Base-by-base conservation (phyloP, 371 early-diverging fungal species). In the Mucor indicus region DNA sequence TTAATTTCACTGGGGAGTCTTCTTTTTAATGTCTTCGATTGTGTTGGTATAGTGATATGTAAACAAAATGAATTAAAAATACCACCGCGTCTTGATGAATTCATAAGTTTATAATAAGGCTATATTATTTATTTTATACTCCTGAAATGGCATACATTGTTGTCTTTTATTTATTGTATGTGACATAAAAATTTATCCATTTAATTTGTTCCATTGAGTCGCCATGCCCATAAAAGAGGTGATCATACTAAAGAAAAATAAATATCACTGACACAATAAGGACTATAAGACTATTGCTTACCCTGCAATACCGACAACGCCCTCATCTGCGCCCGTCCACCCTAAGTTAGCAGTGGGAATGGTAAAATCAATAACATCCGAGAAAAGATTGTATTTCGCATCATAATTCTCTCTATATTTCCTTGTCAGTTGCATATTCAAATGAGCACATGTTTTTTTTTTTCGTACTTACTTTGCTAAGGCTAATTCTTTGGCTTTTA, bases 271-370 rank as follows among this genome's bases (percentile, higher is more conserved):
- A 36, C 9, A 36, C 29, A 48, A 13, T 15, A 25, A 35, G 0
- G 31, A 22, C 3, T 36, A 17, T 4, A 13, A 13, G n/a, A 33
- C 4, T 4, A 13, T 9, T 4, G 43, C 64, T 72, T 77, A 77
- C 74, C 87, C 87, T 62, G 79, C 76, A 42, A 86, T 63, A 48
- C 87, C 87, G 44, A 87, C 69, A 35, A 81, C 55, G 40, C 87
- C 87, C 43, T 84, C 83, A 49, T 80, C 79, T 23, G 75, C 67
- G 37, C 61, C 48, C 31, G 83, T 35, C 55, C 71, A 81, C n/a
- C 75, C 79, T 48, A 86, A 64, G 12, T 74, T 66, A 25, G 78
- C 64, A 30, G 74, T 60, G 11, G 87, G 87, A 42, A 87, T 80
- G 30, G 80, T 60, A 41, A 79, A 67, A 54, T 87, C 87, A 40